phyloP scores from a whole-genome alignment of 192 early-diverging fungal species.

The Coemansia sp. region DNA sequence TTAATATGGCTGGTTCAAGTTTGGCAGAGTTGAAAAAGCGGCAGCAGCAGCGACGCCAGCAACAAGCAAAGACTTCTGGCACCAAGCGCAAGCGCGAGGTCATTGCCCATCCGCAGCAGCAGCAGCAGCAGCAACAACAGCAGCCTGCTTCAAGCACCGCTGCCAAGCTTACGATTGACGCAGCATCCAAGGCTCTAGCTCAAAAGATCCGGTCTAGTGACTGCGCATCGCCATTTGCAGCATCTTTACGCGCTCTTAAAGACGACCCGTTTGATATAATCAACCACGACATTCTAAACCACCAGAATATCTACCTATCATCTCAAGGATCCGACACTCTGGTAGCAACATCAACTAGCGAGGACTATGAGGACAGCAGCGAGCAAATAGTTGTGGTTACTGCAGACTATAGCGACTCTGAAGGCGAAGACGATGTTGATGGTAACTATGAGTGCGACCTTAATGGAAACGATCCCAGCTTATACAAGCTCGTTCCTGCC shows the following conservation, averaged over 20 bases:
- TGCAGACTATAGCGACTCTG: constrained; percentile 15
- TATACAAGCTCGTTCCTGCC: constrained; percentile 17
- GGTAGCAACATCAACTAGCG: not conserved
- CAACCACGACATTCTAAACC: constrained; percentile 4
- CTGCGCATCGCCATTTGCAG: constrained; percentile 30
- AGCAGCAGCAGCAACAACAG: not conserved
- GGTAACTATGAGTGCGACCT: constrained; percentile 23
- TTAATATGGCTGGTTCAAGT: constrained; percentile 15
- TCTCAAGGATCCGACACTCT: not conserved
- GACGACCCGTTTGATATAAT: constrained; percentile 51
- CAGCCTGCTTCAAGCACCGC: constrained; percentile 17
- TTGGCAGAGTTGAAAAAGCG: constrained; percentile 39
- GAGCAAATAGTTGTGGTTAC: constrained; percentile 20
- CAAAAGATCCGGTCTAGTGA: not conserved
- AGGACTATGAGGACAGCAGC: not conserved
- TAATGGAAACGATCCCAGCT: constrained; percentile 43
- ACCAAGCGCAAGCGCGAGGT: constrained; percentile 29
- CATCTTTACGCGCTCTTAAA: constrained; percentile 21
- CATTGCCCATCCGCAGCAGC: not conserved
- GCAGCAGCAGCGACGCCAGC: constrained; percentile 29
- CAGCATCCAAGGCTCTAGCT: constrained; percentile 1
- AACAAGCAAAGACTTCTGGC: constrained; percentile 10
- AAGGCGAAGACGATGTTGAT: constrained; percentile 6
- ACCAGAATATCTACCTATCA: not conserved
- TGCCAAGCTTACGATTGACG: constrained; percentile 5